These are phyloP conservation scores for Bretschneidera sinensis DNA, from an alignment of 345 rosid genomes.

Conservation along the genomic window DNA sequence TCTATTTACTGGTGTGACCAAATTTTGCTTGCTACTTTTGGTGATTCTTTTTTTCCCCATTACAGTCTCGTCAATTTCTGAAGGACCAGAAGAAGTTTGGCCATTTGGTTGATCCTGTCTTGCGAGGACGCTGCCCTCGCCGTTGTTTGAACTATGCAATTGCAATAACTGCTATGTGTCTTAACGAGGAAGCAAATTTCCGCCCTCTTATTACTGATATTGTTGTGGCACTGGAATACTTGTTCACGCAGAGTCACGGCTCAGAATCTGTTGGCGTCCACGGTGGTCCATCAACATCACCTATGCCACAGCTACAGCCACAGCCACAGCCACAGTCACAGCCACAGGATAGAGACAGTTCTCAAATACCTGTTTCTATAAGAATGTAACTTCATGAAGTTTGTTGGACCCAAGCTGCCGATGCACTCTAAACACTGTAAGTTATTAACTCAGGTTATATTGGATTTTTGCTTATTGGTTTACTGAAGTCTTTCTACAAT, in stretches of 20 bases:
- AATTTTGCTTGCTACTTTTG: background rate
- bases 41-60: background rate
- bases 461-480: too few relatives aligned
- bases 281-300: slow-evolving; percentile 19
- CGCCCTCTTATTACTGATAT: slow-evolving; percentile 83
- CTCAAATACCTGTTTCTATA: slow-evolving; percentile 12
- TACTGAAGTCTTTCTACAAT: too few relatives aligned
- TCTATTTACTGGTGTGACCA: too few relatives aligned
- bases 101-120: slow-evolving; percentile 64
- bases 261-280: slow-evolving; percentile 20
- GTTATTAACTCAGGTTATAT: background rate
- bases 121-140: slow-evolving; percentile 63
- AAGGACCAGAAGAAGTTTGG: slow-evolving; percentile 73
- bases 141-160: slow-evolving; percentile 85
- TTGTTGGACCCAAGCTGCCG: background rate
- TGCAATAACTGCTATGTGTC: slow-evolving; percentile 89
- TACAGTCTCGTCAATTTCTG: slow-evolving; percentile 65
- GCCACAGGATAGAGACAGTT: background rate
- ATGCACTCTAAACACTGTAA: background rate
- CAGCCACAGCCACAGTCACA: background rate
- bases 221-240: slow-evolving; percentile 83
- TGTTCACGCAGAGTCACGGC: slow-evolving; percentile 38
- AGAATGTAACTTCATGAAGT: slow-evolving; percentile 17
- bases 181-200: slow-evolving; percentile 82
- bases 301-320: background rate